phyloP scores from a whole-genome alignment of 225 moss, liverwort and hornwort genomes.

The Rhytidiadelphus loreus region DNA sequence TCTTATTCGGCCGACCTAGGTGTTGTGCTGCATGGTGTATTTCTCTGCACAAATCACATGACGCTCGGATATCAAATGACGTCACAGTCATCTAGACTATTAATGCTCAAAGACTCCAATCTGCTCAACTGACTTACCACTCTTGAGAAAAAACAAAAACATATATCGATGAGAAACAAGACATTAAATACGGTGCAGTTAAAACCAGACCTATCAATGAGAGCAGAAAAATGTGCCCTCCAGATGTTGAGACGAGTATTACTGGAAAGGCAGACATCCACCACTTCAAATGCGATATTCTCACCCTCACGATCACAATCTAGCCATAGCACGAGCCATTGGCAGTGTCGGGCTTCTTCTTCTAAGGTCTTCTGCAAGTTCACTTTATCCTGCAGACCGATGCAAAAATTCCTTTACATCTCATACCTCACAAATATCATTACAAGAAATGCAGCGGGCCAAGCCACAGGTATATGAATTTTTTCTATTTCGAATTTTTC shows the following conservation, averaged over 20 bases:
- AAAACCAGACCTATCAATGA: slow-evolving; percentile 71
- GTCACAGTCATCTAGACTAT: neutral
- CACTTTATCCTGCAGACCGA: slow-evolving; percentile 58
- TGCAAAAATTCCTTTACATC: neutral
- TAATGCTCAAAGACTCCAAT: neutral
- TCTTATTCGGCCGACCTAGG: slow-evolving; percentile 83
- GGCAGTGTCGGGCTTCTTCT: slow-evolving; percentile 84
- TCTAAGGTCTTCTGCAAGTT: slow-evolving; percentile 66
- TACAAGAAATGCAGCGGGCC: neutral
- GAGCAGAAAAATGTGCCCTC: slow-evolving; percentile 97
- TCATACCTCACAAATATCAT: neutral
- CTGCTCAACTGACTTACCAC: neutral
- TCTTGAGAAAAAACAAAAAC: neutral
- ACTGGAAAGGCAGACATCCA: slow-evolving; percentile 76
- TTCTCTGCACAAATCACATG: slow-evolving; percentile 46
- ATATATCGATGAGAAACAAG: neutral
- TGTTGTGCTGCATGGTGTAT: slow-evolving; percentile 91
- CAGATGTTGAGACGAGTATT: slow-evolving; percentile 86
- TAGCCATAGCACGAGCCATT: slow-evolving; percentile 92
- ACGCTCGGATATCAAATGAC: neutral
- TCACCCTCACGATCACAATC: slow-evolving; percentile 99
- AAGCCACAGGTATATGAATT: neutral
- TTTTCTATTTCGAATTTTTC: neutral
- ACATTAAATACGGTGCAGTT: neutral
- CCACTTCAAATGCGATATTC: slow-evolving; percentile 93